Evolutionary conservation across 2,329 filamentous ascomycete genomes (phyloP).

Genomic region (Talaromyces rugulosus): DNA sequence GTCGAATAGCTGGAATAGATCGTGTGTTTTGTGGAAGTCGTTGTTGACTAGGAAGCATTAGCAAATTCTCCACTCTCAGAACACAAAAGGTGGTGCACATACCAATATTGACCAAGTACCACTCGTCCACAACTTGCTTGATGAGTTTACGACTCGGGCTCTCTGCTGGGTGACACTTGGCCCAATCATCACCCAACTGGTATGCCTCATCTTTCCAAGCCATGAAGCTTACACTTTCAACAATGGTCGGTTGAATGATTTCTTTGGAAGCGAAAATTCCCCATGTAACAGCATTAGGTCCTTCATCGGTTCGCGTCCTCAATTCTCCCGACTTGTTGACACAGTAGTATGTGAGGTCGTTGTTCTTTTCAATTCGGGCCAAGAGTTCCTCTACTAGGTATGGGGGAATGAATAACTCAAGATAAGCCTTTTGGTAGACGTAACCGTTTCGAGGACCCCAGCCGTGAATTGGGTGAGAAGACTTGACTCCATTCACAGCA

Average conservation of each 20-base stretch:
- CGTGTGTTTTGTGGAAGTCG: conserved; percentile 81
- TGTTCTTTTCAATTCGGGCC: conserved; percentile 68
- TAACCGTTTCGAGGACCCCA: conserved; percentile 96
- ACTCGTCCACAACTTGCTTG: conserved; percentile 77
- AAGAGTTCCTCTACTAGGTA: conserved; percentile 74
- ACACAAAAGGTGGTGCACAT: conserved; percentile 34
- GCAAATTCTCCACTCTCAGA: conserved; percentile 12
- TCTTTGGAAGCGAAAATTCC: conserved; percentile 98
- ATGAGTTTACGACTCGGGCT: conserved; percentile 77
- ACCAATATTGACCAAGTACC: conserved; percentile 96
- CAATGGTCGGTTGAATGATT: conserved; percentile 99
- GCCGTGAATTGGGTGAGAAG: conserved; percentile 78
- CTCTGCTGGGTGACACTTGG: conserved; percentile 74
- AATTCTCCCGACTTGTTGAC: conserved; percentile 80
- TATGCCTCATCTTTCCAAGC: conserved; percentile 99
- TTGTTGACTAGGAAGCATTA: conserved; percentile 71
- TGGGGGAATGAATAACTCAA: conserved; percentile 84
- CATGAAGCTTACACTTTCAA: conserved; percentile 94
- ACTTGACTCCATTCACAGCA: conserved; percentile 85
- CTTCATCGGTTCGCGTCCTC: conserved; percentile 75
- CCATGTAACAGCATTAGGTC: conserved; percentile 98
- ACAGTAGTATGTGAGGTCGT: conserved; percentile 88
- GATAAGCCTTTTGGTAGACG: conserved; percentile 96
- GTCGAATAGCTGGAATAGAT: conserved; percentile 82
- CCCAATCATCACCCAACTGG: conserved; percentile 88